These are phyloP conservation scores for Botryobasidium botryosum DNA, from an alignment of 768 basidiomycete genomes.

Conservation along the genomic window DNA sequence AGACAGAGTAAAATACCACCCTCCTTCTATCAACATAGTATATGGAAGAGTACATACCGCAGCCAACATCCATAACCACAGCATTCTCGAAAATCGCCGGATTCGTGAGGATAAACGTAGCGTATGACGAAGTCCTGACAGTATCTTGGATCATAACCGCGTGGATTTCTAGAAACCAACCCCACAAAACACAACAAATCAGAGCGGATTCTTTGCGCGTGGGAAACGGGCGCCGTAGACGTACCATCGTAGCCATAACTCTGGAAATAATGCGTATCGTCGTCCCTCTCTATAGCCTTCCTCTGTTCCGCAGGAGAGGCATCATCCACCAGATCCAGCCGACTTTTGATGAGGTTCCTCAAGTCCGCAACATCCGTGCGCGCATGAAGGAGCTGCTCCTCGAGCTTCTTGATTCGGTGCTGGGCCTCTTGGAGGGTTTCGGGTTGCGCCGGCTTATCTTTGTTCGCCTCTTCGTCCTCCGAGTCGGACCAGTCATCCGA, in stretches of 20 bases:
- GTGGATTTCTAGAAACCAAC: conserved; percentile 77
- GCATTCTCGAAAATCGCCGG: conserved; percentile 68
- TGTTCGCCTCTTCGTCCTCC: conserved; percentile 36
- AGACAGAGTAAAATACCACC: not conserved
- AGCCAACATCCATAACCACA: conserved; percentile 86
- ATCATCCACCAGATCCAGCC: conserved; percentile 24
- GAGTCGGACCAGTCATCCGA: conserved; percentile 56
- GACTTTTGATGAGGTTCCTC: conserved; percentile 35
- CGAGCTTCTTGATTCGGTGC: conserved; percentile 38
- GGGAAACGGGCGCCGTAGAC: conserved; percentile 4
- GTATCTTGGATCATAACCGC: conserved; percentile 94
- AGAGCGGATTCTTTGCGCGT: not conserved
- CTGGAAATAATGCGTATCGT: conserved; percentile 88
- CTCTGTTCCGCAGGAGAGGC: conserved; percentile 25
- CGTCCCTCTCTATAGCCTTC: too few relatives aligned
- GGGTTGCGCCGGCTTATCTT: conserved; percentile 13
- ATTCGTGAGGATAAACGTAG: conserved; percentile 74
- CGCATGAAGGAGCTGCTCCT: conserved; percentile 42
- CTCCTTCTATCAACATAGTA: not conserved
- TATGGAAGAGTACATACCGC: conserved; percentile 24
- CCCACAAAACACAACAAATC: not conserved
- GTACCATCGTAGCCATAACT: conserved; percentile 79
- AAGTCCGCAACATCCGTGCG: conserved; percentile 48
- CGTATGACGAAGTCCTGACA: conserved; percentile 86
- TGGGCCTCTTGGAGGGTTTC: conserved; percentile 21